These are phyloP conservation scores for Wakefieldia striispora DNA, from an alignment of 768 basidiomycete genomes.

Conservation along the genomic window DNA sequence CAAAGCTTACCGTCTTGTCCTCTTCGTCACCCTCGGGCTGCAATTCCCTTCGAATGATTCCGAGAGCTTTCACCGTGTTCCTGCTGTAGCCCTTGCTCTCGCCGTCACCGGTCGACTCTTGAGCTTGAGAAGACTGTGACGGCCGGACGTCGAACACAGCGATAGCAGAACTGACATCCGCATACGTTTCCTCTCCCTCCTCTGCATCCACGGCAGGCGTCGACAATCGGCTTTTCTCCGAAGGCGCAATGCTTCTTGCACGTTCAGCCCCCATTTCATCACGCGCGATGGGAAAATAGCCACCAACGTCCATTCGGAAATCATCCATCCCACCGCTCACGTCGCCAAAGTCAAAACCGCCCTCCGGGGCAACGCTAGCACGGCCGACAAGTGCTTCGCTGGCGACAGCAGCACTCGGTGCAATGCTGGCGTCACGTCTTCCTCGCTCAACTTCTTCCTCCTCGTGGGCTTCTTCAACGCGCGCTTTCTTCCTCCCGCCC, in stretches of 20 bases:
- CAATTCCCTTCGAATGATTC: constrained; percentile 71
- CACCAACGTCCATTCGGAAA: constrained; percentile 65
- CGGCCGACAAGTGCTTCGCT: constrained; percentile 54
- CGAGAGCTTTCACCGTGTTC: constrained; percentile 84
- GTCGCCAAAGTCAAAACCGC: constrained; percentile 61
- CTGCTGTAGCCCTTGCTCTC: constrained; percentile 80
- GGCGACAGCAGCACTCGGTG: constrained; percentile 56
- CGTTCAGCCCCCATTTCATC: constrained; percentile 36
- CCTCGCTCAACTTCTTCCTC: constrained; percentile 68
- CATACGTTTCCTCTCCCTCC: constrained; percentile 64
- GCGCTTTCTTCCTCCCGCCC: constrained; percentile 56
- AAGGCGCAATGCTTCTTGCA: constrained; percentile 49
- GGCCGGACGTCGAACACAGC: constrained; percentile 74
- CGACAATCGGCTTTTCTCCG: constrained; percentile 61
- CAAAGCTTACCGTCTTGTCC: constrained; percentile 74
- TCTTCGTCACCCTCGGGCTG: constrained; percentile 48
- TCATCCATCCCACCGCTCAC: constrained; percentile 58
- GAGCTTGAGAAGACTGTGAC: constrained; percentile 49
- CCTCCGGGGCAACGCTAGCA: constrained; percentile 53
- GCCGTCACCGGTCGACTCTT: constrained; percentile 42
- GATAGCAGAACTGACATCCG: constrained; percentile 72
- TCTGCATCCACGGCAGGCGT: constrained; percentile 64
- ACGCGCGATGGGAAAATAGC: constrained; percentile 40
- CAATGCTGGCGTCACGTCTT: constrained; percentile 64
- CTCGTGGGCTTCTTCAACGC: constrained; percentile 49